Evolutionary conservation across 2,329 filamentous ascomycete species (phyloP), one percentile per base, ranked within the genome.

Genomic region (Domatiomyces catenatus): DNA sequence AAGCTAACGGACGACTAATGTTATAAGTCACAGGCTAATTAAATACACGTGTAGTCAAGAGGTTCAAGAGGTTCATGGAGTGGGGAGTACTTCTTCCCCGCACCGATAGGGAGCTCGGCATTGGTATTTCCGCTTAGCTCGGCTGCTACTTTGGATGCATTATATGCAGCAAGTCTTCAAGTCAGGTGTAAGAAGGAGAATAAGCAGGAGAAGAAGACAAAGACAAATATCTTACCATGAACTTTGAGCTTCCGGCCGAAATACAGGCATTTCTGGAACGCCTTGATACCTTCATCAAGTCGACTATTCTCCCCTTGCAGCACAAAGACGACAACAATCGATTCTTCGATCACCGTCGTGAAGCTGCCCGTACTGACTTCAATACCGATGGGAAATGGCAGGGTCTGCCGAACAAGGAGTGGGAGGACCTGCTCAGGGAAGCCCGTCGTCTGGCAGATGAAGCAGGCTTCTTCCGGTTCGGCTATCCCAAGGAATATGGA

Each of bases 301-400:
- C 62, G 12, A 69, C 71, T 47, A 80, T 79, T 56, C 63, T 66
- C 0, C 76, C 76, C 1, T 65, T 80, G 1, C 75, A 81, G 61
- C 64, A 73, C 54, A 64, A 66, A 20, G 64, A 76, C 58, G 75
- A 80, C 61, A 81, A 81, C 60, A 69, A 77, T 50, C 73, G 77
- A 52, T 82, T 82, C 71, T 81, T 82, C 64, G 77, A 81, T 62
- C 75, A 82, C 62, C 73, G 78, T 17, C 75, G 78, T 55, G 78
- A 82, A 58, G 71, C 80, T 58, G 67, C 75, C 5, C 74, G 78
- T 32, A 82, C 78, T 1, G 71, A 81, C 59, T 81, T 77, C 76
- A 71, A 75, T 49, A 71, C 72, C 42, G 66, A 68, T 51, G 32
- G 32, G 15, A 15, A 39, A 15, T 39, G 32, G 32, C 51, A 50